Conservation (phyloP, 108 stramenopile species). For the Nitzschia palea region DNA sequence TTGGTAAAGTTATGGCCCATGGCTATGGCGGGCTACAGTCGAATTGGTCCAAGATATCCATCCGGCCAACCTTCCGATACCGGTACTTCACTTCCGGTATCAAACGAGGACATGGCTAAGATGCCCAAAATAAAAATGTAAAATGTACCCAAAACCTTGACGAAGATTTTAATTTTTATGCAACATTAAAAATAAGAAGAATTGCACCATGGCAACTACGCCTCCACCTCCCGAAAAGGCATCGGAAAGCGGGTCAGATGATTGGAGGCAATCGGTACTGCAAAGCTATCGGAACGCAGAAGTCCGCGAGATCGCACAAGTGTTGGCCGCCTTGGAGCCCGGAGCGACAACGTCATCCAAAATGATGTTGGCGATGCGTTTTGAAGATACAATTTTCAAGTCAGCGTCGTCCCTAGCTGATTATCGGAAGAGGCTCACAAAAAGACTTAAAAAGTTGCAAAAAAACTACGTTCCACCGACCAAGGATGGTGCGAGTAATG, state of each 20-base stretch:
- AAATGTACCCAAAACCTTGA: too few relatives aligned
- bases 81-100: too few relatives aligned
- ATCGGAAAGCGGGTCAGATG: constrained; percentile 3
- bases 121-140: too few relatives aligned
- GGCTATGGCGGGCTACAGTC: too few relatives aligned
- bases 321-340: constrained; percentile 70
- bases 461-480: constrained; percentile 59
- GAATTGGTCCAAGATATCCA: too few relatives aligned
- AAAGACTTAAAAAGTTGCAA: constrained; percentile 67
- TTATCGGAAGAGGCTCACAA: constrained; percentile 72
- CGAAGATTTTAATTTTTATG: too few relatives aligned
- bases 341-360: constrained; percentile 70
- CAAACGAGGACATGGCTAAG: too few relatives aligned
- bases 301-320: constrained; percentile 78
- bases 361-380: constrained; percentile 70
- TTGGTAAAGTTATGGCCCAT: too few relatives aligned
- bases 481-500: constrained; percentile 12
- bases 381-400: constrained; percentile 80
- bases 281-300: constrained; percentile 71
- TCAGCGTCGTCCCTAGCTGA: constrained; percentile 53
- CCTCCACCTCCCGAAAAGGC: constrained; percentile 3
- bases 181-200: too few relatives aligned
- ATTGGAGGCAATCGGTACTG: constrained; percentile 61
- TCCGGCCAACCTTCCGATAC: too few relatives aligned
- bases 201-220: constrained; percentile 3